Evolutionary conservation across 495 filamentous ascomycete genomes (phyloP).

Genomic region (Xylaria telfairii): DNA sequence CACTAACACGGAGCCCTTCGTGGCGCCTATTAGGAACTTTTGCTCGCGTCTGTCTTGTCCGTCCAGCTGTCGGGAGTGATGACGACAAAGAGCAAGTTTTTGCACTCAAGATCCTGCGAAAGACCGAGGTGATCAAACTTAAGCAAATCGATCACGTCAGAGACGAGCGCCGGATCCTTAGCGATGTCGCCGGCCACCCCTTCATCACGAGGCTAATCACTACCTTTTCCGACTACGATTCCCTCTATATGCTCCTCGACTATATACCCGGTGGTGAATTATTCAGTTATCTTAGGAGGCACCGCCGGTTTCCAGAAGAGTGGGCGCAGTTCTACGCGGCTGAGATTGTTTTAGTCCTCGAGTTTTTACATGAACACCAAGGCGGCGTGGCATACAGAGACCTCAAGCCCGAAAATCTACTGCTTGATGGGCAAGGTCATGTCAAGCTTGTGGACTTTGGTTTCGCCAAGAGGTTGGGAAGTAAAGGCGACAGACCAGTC

Average conservation of each 20-base stretch:
- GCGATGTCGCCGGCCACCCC: slow-evolving; percentile 87
- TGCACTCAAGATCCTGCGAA: slow-evolving; percentile 92
- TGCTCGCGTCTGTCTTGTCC: slow-evolving; percentile 89
- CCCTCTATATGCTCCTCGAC: slow-evolving; percentile 92
- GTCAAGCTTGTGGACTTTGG: slow-evolving; percentile 98
- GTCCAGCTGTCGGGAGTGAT: slow-evolving; percentile 60
- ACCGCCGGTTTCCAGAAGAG: slow-evolving; percentile 82
- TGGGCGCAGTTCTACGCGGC: slow-evolving; percentile 93
- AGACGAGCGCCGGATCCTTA: slow-evolving; percentile 87
- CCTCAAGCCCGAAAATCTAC: slow-evolving; percentile 94
- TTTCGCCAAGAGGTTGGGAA: slow-evolving; percentile 84
- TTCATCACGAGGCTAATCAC: slow-evolving; percentile 93
- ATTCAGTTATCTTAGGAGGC: slow-evolving; percentile 88
- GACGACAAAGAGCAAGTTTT: slow-evolving; percentile 73
- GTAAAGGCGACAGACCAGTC: slow-evolving; percentile 55
- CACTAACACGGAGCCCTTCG: slow-evolving; percentile 18
- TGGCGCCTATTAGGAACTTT: slow-evolving; percentile 75
- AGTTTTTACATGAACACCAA: slow-evolving; percentile 86
- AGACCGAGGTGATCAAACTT: slow-evolving; percentile 83
- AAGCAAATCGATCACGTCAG: slow-evolving; percentile 98
- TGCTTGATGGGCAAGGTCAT: slow-evolving; percentile 90
- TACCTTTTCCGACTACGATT: slow-evolving; percentile 88
- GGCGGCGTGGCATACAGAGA: slow-evolving; percentile 91
- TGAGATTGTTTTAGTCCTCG: slow-evolving; percentile 90
- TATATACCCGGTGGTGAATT: slow-evolving; percentile 95